Base-by-base conservation (phyloP, 192 early-diverging fungal species). In the Chytriomyces sp. region DNA sequence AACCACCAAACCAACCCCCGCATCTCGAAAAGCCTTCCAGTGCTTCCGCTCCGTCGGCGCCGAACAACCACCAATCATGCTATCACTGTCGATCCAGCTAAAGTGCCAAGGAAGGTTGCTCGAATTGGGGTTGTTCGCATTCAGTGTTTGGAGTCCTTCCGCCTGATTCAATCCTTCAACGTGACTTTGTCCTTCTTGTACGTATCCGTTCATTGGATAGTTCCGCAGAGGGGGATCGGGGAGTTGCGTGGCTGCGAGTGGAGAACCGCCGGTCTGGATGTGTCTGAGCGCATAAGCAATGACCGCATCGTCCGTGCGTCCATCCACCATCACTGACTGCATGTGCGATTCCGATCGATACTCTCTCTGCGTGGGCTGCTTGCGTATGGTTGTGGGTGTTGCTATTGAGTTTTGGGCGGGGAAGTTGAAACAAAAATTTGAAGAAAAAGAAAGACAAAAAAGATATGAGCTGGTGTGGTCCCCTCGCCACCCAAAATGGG, bases 41-140 rank as follows among this genome's bases (percentile, higher is more conserved):
- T 87, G 82, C n/a, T 63, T 26, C 24, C 82, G 79, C 67, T 87
- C 86, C 5, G 72, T 76, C 11, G 23, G 67, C 18, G 80, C 82
- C 20, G 53, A 66, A 47, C 76, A 79, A 10, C 86, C 86, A n/a
- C 80, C 83, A 26, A 87, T 78, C 69, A 71, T 72, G 23, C 72
- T 76, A 59, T 87, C 83, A 45, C 16, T 45, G 57, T 84, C 86
- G 35, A 87, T 82, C 76, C 77, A 87, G 35, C 61, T 75, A 50
- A 76, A 79, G 76, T 87, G 86, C 83, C 83, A 85, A 2, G 86
- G 86, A 57, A 85, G 79, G 43, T 77, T 68, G 7, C 64, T 50
- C 50, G 83, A 77, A 2, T 45, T 63, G 5, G 86, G 83, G 67
- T 85, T 83, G 71, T 82, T 75, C 35, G 50, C 24, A 28, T 50